Evolutionary conservation across 2,329 filamentous ascomycete species (phyloP), one percentile per base, ranked within the genome.

Genomic region (Sarocladiaceae sp.): DNA sequence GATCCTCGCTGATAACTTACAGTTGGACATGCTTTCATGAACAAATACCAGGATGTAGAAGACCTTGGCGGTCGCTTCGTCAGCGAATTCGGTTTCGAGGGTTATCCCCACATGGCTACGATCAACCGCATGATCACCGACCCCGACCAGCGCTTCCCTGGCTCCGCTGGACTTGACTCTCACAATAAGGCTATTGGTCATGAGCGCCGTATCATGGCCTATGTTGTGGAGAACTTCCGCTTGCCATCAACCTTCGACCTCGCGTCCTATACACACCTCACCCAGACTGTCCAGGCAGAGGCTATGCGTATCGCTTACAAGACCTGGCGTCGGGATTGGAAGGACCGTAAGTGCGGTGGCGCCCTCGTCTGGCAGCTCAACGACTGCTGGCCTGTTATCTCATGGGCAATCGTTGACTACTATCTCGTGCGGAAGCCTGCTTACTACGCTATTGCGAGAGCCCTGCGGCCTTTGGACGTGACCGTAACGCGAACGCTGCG

Each of bases 161-260:
- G 89, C 57, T 90, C 86, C 3, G 83, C 83, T 54, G 84, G 85
- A 53, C 74, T 92, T 44, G 88, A 92, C 61, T 91, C 88, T 62
- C 87, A 90, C 69, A 91, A 90, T 67, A 91, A 90, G 67, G 87
- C 86, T 3, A 83, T 83, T 57, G 87, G 87, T 0, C 85, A 89
- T 59, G 86, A 90, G 64, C 75, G 86, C 36, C 75, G 86, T 35
- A 81, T 90, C 53, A 84, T 86, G 12, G 81, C 84, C 0, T 91
- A 91, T 61, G 70, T 90, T 3, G 79, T 84, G 12, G 87, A 90
- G 63, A 90, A 90, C 68, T 80, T 90, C 61, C 76, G 79, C 2
- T 31, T n/a, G n/a, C n/a, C n/a, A 23, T 12, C 31, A 7, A 25
- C 28, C n/a, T 26, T 6, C 48, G 17, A 25, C n/a, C 33, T 51